phyloP scores from a whole-genome alignment of 2,329 filamentous ascomycete species.

The Fusarium sp. region DNA sequence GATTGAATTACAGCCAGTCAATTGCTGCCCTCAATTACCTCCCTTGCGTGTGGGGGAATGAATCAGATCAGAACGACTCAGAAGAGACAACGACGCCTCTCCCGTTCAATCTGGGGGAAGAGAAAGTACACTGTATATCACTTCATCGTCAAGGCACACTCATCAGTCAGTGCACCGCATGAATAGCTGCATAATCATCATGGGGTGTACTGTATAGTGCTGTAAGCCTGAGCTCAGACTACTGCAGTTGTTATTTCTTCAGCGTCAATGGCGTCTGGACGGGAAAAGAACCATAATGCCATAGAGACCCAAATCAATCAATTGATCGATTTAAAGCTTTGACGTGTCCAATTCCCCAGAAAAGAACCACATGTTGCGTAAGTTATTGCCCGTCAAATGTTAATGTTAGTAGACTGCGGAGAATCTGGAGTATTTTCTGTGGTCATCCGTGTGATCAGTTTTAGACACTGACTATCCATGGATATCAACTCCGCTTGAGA shows the following conservation, averaged over 20 bases:
- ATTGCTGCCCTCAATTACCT: slow-evolving; percentile 4
- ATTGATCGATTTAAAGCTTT: slow-evolving; percentile 9
- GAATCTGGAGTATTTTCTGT: slow-evolving; percentile 26
- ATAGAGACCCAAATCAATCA: neutral
- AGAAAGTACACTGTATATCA: neutral
- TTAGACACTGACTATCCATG: neutral
- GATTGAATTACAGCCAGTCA: slow-evolving; percentile 5
- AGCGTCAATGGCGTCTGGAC: slow-evolving; percentile 42
- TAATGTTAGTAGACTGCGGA: slow-evolving; percentile 7
- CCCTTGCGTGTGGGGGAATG: slow-evolving; percentile 11
- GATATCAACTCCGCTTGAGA: neutral
- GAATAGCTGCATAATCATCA: neutral
- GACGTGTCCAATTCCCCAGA: slow-evolving; percentile 16
- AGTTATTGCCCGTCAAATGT: neutral
- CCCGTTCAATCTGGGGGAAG: slow-evolving; percentile 41
- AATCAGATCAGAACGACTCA: neutral
- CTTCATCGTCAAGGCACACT: neutral
- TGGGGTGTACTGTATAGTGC: neutral
- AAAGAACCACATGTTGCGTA: slow-evolving; percentile 16
- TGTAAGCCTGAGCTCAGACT: slow-evolving; percentile 25
- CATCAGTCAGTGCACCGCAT: neutral
- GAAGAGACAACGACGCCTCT: slow-evolving; percentile 43
- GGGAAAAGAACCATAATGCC: slow-evolving; percentile 6
- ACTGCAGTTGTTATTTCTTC: neutral
- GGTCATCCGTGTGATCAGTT: slow-evolving; percentile 15